These are phyloP conservation scores for Boletus pseudo-olivaceus DNA, from an alignment of 768 basidiomycete genomes.

Conservation along the genomic window DNA sequence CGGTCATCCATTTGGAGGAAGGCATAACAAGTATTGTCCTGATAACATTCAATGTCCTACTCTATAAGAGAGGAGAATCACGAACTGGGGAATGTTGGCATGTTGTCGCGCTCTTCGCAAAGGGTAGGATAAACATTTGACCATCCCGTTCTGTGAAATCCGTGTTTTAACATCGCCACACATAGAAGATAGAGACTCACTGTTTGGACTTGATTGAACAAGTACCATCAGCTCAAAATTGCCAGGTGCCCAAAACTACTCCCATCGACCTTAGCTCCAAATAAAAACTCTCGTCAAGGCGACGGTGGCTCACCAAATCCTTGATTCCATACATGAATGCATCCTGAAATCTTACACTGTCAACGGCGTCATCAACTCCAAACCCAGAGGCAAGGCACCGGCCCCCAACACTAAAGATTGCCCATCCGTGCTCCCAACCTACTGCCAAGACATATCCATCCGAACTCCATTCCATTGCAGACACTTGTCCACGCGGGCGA, in stretches of 20 bases:
- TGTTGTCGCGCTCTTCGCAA: slow-evolving; percentile 92
- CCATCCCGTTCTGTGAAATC: slow-evolving; percentile 48
- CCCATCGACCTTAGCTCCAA: slow-evolving; percentile 1
- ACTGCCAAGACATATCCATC: slow-evolving; percentile 95
- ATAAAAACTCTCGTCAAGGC: not conserved
- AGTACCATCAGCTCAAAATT: slow-evolving; percentile 86
- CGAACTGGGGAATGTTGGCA: slow-evolving; percentile 87
- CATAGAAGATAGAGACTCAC: slow-evolving; percentile 34
- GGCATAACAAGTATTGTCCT: slow-evolving; percentile 96
- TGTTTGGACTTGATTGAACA: slow-evolving; percentile 49
- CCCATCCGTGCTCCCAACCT: slow-evolving; percentile 90
- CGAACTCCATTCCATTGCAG: slow-evolving; percentile 83
- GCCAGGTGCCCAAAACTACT: slow-evolving; percentile 89
- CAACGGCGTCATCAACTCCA: slow-evolving; percentile 59
- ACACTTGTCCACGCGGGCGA: slow-evolving; percentile 58
- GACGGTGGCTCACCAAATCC: slow-evolving; percentile 52
- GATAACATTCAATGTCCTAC: slow-evolving; percentile 5
- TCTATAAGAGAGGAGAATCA: slow-evolving; percentile 4
- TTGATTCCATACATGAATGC: slow-evolving; percentile 79
- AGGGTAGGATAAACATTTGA: slow-evolving; percentile 82
- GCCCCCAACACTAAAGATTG: slow-evolving; percentile 85
- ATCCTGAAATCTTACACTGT: slow-evolving; percentile 67
- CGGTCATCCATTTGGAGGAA: slow-evolving; percentile 96
- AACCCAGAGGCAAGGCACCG: slow-evolving; percentile 79
- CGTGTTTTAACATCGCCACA: not conserved